Base-by-base conservation (phyloP, 2,329 filamentous ascomycete species). In the Aspergillus brunneoviolaceus region DNA sequence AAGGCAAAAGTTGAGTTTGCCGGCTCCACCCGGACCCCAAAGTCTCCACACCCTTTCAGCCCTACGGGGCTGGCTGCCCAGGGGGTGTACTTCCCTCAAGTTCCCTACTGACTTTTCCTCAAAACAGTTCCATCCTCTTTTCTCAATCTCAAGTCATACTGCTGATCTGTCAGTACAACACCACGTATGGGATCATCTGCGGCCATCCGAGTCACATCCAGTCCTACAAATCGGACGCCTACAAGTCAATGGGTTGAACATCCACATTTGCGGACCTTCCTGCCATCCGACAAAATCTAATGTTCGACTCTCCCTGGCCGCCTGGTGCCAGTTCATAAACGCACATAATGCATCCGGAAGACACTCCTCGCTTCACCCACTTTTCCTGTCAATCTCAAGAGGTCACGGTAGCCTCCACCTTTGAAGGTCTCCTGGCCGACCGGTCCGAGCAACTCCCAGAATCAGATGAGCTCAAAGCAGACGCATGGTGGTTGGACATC, bases 401-500 rank as follows among this genome's bases (percentile, higher is more conserved):
- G 16, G 50, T 59, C 7, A 54, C 35, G 33, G 48, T 57, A 2
- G 65, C 67, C 2, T 57, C 66, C 0, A 62, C 57, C 10, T 72
- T 68, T 67, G 65, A 65, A 2, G 64, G 51, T 3, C 56, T 70
- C 11, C 65, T 70, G 21, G 59, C 62, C 3, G 16, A 39, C 1
- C 62, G 58, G 14, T 50, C 62, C 4, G 27, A 56, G 57, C 4
- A 61, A 64, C n/a, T 56, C 62, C 29, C 63, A 60, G 55, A 63
- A 29, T 60, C 47, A 50, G 57, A 61, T 1, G 63, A 60, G 19
- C 58, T 65, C 4, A 57, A 65, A 5, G 62, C 58, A 31, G 58
- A 60, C 64, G 91, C 95, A 12, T 98, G 93, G 92, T 99, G 95
- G 95, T 83, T 99, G 42, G 96, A 98, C 69, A 88, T 97, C 74